phyloP scores from a whole-genome alignment of 768 basidiomycete species.

The Chiua virens region DNA sequence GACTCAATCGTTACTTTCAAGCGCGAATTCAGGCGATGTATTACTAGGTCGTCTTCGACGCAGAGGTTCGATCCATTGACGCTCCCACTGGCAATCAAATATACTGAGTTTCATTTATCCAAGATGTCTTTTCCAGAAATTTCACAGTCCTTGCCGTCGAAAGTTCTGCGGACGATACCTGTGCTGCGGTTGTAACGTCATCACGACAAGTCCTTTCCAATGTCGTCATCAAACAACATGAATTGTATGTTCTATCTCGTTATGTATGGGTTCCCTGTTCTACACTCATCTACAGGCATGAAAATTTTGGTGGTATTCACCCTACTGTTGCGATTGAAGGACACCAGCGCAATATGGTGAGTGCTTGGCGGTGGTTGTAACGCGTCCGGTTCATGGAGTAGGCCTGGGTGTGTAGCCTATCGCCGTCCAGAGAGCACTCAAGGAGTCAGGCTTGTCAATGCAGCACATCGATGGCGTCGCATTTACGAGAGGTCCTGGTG shows the following conservation, averaged over 20 bases:
- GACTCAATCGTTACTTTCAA: not conserved
- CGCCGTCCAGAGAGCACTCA: slow-evolving; percentile 67
- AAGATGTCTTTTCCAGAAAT: slow-evolving; percentile 37
- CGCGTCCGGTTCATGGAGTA: not conserved
- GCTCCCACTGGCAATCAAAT: not conserved
- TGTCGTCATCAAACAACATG: slow-evolving; percentile 81
- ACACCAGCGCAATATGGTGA: slow-evolving; percentile 79
- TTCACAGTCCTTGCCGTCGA: slow-evolving; percentile 58
- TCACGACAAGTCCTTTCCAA: slow-evolving; percentile 73
- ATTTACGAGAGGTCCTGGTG: slow-evolving; percentile 86
- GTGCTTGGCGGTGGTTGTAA: not conserved
- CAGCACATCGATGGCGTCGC: slow-evolving; percentile 82
- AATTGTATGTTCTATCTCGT: not conserved
- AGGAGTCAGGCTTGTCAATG: slow-evolving; percentile 58
- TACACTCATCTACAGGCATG: slow-evolving; percentile 16
- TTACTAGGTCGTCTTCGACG: not conserved
- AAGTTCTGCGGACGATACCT: slow-evolving; percentile 92
- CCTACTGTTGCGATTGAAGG: slow-evolving; percentile 73
- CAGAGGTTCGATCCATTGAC: not conserved
- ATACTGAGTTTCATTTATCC: slow-evolving; percentile 12
- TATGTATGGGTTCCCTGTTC: not conserved
- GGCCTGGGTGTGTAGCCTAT: slow-evolving; percentile 50
- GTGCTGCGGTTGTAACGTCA: slow-evolving; percentile 81
- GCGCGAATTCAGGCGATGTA: not conserved
- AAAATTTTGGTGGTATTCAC: slow-evolving; percentile 65